Base-by-base conservation (phyloP, 345 rosid genomes). In the Angophora floribunda region DNA sequence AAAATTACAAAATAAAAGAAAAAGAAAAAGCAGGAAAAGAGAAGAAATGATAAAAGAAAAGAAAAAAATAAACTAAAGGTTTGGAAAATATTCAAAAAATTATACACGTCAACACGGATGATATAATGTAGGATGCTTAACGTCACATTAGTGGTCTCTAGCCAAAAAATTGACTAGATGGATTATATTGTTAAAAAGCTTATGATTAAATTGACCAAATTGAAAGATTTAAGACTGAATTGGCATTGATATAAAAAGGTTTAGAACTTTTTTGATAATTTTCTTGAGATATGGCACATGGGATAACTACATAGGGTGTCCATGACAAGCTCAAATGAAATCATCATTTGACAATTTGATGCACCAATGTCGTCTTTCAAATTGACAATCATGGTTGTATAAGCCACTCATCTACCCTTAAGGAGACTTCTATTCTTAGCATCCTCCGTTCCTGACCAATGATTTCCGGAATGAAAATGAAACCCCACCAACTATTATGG, bases 271-370 rank as follows among this genome's bases (percentile, higher is more conserved):
- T 55, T 55, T 55, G 4, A 0, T 9, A 21, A 55, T 55, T 55
- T 0, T 55, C 0, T 1, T 0, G 1, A 24, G 11, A 3, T n/a
- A 5, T 3, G 3, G 67, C 2, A 5, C 15, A 26, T 59, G 30
- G 28, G 15, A 59, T 14, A 3, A 13, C 7, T 10, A 30, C 10
- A n/a, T 2, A 14, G 6, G 78, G 78, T 4, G 78, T 30, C 78
- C 78, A 65, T 65, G 21, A 14, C 13, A 41, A 65, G 41, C 78
- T 30, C 21, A 15, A 8, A 4, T 36, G 79, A 32, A 67, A 36
- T 0, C 0, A 67, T 9, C 1, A 6, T 67, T 67, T 67, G 79
- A 17, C 45, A 67, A 16, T 16, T 32, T 8, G 79, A 67, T 12
- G 45, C 80, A 32, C 80, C 24, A 17, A 32, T 17, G 80, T 17